Conservation (phyloP, 169 alveolate genomes). For the Condylostoma magnum region DNA sequence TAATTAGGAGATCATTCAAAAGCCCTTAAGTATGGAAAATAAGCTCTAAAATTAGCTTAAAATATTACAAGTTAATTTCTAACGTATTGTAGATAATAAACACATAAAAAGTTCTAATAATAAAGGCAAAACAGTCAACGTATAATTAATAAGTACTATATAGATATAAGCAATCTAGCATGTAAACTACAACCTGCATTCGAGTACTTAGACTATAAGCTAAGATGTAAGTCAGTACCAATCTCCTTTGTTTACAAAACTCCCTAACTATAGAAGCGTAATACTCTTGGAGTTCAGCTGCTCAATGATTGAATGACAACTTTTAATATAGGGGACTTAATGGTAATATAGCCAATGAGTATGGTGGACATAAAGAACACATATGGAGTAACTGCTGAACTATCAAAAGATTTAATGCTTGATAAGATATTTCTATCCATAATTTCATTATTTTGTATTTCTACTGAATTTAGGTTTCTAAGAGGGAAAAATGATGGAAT, state of each 20-base stretch:
- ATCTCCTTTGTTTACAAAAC: background rate
- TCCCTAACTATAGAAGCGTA: background rate
- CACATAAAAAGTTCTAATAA: constrained; percentile 17
- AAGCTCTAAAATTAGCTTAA: constrained; percentile 41
- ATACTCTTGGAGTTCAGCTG: constrained; percentile 21
- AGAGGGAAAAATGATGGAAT: too few relatives aligned
- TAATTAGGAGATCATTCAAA: constrained; percentile 56
- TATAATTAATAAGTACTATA: constrained; percentile 2
- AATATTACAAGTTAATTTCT: constrained; percentile 20
- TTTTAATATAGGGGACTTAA: constrained; percentile 7
- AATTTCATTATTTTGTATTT: background rate
- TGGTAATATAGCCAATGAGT: constrained; percentile 4
- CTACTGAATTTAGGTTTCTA: constrained; percentile 14
- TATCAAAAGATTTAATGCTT: constrained; percentile 23
- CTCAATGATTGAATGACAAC: constrained; percentile 6
- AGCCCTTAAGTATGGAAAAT: constrained; percentile 62
- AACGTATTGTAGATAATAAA: constrained; percentile 19
- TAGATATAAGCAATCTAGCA: background rate
- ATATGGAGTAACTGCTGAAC: background rate
- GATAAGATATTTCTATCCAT: constrained; percentile 11
- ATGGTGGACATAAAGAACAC: background rate
- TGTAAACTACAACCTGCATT: background rate
- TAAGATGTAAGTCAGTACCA: background rate
- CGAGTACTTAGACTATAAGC: background rate
- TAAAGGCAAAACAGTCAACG: background rate